Conservation (phyloP, 2,329 filamentous ascomycete genomes). For the Mycocentrospora acerina region DNA sequence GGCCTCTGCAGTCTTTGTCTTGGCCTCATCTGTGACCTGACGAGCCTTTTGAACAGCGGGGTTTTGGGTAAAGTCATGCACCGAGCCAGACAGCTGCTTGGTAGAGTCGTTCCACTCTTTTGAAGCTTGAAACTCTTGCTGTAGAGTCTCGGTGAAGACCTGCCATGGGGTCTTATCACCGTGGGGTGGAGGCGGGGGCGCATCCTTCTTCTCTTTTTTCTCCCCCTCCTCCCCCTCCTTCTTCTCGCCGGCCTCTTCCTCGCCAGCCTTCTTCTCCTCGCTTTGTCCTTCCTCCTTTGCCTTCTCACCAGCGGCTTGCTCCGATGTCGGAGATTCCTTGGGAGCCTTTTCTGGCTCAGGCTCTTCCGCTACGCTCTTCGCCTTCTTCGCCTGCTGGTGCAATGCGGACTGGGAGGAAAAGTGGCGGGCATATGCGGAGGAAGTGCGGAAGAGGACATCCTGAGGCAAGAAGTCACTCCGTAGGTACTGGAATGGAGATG, state of each 20-base stretch:
- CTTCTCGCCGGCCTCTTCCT: conserved; percentile 51
- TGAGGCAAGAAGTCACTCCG: conserved; percentile 47
- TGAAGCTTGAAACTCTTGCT: conserved; percentile 89
- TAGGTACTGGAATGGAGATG: conserved; percentile 39
- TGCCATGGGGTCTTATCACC: conserved; percentile 99
- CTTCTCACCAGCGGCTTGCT: conserved; percentile 39
- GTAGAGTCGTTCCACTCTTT: conserved; percentile 99
- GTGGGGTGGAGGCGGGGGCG: conserved; percentile 88
- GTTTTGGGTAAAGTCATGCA: conserved; percentile 90
- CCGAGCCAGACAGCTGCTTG: conserved; percentile 85
- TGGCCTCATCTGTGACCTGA: conserved; percentile 79
- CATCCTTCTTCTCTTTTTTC: conserved; percentile 65
- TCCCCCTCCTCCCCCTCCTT: conserved; percentile 44
- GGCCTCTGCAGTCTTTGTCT: conserved; percentile 74
- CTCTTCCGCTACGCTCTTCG: conserved; percentile 34
- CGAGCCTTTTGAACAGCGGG: conserved; percentile 84
- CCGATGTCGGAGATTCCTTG: conserved; percentile 43
- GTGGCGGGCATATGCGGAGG: conserved; percentile 46
- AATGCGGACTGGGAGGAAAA: conserved; percentile 45
- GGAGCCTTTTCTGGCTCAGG: conserved; percentile 33
- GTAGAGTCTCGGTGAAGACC: conserved; percentile 96
- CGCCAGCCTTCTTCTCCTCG: conserved; percentile 44
- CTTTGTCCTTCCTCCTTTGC: conserved; percentile 48
- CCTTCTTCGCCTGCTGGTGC: conserved; percentile 36
- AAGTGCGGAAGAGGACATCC: conserved; percentile 43